phyloP scores from a whole-genome alignment of 345 rosid species.

The Draba incana region DNA sequence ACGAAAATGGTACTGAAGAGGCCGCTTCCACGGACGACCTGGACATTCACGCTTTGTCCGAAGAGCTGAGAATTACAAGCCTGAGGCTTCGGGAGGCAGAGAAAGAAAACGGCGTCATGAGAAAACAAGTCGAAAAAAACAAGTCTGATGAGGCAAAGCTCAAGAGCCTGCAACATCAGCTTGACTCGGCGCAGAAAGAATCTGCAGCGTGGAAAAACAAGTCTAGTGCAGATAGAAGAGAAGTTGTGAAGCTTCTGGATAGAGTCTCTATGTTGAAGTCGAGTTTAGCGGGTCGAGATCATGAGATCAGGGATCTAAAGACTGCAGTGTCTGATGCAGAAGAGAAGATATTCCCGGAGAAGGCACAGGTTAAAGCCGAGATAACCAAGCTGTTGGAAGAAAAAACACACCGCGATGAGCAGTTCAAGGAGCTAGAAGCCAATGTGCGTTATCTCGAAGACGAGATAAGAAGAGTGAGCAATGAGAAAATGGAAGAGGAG shows the following conservation, averaged over 20 bases:
- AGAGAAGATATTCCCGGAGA: slow-evolving; percentile 71
- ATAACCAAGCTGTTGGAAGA: slow-evolving; percentile 59
- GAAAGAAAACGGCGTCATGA: slow-evolving; percentile 56
- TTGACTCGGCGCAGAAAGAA: slow-evolving; percentile 63
- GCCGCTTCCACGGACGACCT: slow-evolving; percentile 40
- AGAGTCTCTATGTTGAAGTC: slow-evolving; percentile 56
- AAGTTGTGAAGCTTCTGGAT: slow-evolving; percentile 61
- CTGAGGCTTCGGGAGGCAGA: slow-evolving; percentile 61
- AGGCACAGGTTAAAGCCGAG: slow-evolving; percentile 67
- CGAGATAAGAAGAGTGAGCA: slow-evolving; percentile 52
- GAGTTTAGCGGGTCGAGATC: slow-evolving; percentile 75
- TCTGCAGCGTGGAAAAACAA: slow-evolving; percentile 58
- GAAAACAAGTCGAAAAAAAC: slow-evolving; percentile 52
- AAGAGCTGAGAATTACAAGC: slow-evolving; percentile 59
- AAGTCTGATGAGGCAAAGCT: slow-evolving; percentile 39
- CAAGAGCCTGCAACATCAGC: slow-evolving; percentile 49
- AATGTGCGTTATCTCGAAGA: slow-evolving; percentile 63
- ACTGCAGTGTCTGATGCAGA: slow-evolving; percentile 65
- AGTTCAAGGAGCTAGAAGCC: slow-evolving; percentile 67
- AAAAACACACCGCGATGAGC: slow-evolving; percentile 47
- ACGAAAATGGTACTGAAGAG: slow-evolving; percentile 41
- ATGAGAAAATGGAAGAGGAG: slow-evolving; percentile 53
- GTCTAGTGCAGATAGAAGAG: slow-evolving; percentile 59
- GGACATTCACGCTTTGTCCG: slow-evolving; percentile 46
- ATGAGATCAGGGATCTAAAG: slow-evolving; percentile 68